Base-by-base conservation (phyloP, 2,329 filamentous ascomycete species). In the Diaporthe destruens region DNA sequence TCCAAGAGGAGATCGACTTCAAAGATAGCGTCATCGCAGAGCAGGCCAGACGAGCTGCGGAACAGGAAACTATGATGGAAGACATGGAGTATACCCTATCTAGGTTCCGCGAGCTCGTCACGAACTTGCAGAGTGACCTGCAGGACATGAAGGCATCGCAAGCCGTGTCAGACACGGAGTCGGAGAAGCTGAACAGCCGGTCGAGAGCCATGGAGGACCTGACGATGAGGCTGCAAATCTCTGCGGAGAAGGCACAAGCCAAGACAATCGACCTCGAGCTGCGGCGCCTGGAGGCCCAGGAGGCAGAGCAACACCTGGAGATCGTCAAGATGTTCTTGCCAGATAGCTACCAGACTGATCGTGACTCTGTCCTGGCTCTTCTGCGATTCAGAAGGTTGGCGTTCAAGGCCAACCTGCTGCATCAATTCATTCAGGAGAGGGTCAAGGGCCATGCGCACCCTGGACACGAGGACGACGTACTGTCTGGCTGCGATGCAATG, bases 191-290 rank as follows among this genome's bases (percentile, higher is more conserved):
- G 71, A 95, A 92, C 76, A 93, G 90, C 77, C 93, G 94, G 75
- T 97, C 96, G 56, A 91, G 95, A 75, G 95, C 96, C 69, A 97
- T 99, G 92, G 93, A 98, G 90, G 96, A 99, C 79, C 88, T 99
- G 57, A 98, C 98, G 82, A 90, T 96, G 88, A 97, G 97, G 83
- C 88, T 99, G 55, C 96, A 98, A 79, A 89, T 93, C 71, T 97
- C 95, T 16, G 95, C 95, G 14, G 90, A 94, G 53, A 98, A 98
- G 85, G 93, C 96, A 3, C 96, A 98, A 81, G 92, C 94, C 78
- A 98, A 98, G 85, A 95, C 95, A 0, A 97, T 99, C 75, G 95
- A 98, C 76, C 87, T 98, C 39, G 95, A 98, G 80, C 85, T 98
- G 72, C 90, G 93, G 69, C 92, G 93, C 71, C 89, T 98, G 79